These are phyloP conservation scores for Hypoxylon sp. DNA, from an alignment of 2,329 filamentous ascomycete species.

Conservation along the genomic window DNA sequence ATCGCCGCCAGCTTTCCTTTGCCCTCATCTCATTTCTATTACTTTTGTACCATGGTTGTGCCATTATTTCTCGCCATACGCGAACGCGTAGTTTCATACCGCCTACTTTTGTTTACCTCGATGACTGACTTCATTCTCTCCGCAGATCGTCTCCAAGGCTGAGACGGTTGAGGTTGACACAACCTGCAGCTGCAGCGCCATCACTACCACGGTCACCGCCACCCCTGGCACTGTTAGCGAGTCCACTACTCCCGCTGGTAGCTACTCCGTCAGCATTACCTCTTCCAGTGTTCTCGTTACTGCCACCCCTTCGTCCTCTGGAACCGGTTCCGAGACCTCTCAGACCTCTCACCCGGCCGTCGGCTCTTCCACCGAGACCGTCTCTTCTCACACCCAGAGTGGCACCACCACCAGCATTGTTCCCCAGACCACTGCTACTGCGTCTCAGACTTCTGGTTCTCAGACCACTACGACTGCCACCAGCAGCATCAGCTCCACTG, in stretches of 20 bases:
- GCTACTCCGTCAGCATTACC: conserved; percentile 17
- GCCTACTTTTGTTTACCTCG: neutral
- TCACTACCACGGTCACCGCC: conserved; percentile 42
- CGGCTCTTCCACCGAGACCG: conserved; percentile 19
- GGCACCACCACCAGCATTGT: conserved; percentile 21
- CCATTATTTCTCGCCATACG: neutral
- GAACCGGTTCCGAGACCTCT: conserved; percentile 17
- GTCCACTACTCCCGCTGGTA: conserved; percentile 21
- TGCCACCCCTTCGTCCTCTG: conserved; percentile 25
- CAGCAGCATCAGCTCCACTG: conserved; percentile 22
- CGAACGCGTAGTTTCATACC: neutral
- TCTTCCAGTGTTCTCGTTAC: conserved; percentile 25
- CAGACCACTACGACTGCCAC: conserved; percentile 6
- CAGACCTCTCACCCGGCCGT: neutral
- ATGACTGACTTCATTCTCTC: conserved; percentile 17
- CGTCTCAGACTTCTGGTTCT: conserved; percentile 2
- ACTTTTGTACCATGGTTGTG: neutral
- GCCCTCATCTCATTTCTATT: neutral
- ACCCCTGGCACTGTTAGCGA: conserved; percentile 33
- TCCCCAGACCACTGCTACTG: conserved; percentile 25
- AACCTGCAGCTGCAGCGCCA: conserved; percentile 45
- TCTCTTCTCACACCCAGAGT: neutral
- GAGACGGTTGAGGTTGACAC: conserved; percentile 43
- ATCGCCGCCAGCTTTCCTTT: neutral
- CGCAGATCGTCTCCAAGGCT: conserved; percentile 42